Evolutionary conservation across 1,284 basidiomycete genomes (phyloP), one percentile per base, ranked within the genome.

Genomic region (Mycena sp.): DNA sequence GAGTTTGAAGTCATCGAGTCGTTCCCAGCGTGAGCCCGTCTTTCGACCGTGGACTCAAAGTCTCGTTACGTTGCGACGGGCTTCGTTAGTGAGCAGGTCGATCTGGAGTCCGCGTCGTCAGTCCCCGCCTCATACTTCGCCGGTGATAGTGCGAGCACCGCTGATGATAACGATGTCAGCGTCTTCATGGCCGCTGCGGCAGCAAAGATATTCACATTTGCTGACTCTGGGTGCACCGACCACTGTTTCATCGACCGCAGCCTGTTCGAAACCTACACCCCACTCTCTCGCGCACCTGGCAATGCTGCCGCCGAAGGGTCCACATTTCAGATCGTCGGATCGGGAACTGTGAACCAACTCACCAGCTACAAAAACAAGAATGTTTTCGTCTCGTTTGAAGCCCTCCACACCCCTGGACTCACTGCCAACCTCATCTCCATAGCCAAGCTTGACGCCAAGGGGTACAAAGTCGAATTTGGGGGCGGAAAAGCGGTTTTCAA

Each of bases 221-320:
- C 63, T 3, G 68, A 74, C 28, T 73, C 69, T 0, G 67, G 69
- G 0, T 68, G 70, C 0, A 72, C 56, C 29, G 63, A 74, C 46
- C 67, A 71, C 38, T 74, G 68, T 46, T 73, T 74, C 50, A 48
- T 64, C 0, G 43, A 67, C 32, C 17, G 30, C 2, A 5, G 21
- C 0, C 55, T 64, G 4, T 74, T 74, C 50, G 45, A 43, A 9
- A 40, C 46, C 9, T 72, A 72, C 35, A 29, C 35, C 5, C 5
- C 25, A 28, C 3, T 37, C 6, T 55, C 67, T 25, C 1, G 40
- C 38, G 12, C 25, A 5, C 25, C 37, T 1, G 72, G 71, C 7
- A 53, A n/a, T n/a, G n/a, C 63, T 19, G 60, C 46, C 1, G 37
- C 57, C 1, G 57, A 69, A 21, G 55, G 30, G 5, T 45, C 44